Evolutionary conservation across 495 filamentous ascomycete species (phyloP), one percentile per base, ranked within the genome.

Genomic region (Glonium stellatum): DNA sequence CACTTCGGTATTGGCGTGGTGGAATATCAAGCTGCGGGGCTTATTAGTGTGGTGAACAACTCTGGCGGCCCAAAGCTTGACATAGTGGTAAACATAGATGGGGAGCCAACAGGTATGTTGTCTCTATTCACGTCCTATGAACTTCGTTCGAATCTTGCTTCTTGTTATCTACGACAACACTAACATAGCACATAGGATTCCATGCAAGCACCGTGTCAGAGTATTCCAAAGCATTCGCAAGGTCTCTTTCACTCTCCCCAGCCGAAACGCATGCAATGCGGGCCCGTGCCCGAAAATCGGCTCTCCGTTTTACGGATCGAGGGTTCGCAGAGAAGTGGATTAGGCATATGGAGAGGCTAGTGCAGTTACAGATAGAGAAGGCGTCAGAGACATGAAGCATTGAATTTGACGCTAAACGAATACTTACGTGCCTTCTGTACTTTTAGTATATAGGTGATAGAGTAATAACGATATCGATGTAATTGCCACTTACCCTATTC

Each of bases 1-100:
- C 93, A 98, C 73, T 98, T 97, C 69, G 95, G 93, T 18, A 98
- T 98, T 62, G 93, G 93, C 5, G 92, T 97, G 18, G 93, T 98
- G 5, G 93, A 98, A 75, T 98, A 98, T 69, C 93, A 96, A 72
- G 93, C 93, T 8, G 95, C 93, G 0, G 93, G 93, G 0, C 75
- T 98, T 36, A 87, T 98, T 54, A 82, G 84, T 41, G 91, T 98
- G 0, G 95, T 97, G 5, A 90, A 97, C 66, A 80, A 96, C 69
- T 89, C 85, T 18, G 93, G 95, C 8, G 93, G 93, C 3, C 93
- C 93, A 10, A 92, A 92, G 71, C 69, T 87, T 65, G 95, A 98
- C 71, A 97, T 98, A 63, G 92, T 97, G 19, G 79, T 88, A 21
- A 80, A 87, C 12, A 75, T 90, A 31, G 86, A 89, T 55, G 88